Base-by-base conservation (phyloP, 2,329 filamentous ascomycete species). In the Penicillium sp. region DNA sequence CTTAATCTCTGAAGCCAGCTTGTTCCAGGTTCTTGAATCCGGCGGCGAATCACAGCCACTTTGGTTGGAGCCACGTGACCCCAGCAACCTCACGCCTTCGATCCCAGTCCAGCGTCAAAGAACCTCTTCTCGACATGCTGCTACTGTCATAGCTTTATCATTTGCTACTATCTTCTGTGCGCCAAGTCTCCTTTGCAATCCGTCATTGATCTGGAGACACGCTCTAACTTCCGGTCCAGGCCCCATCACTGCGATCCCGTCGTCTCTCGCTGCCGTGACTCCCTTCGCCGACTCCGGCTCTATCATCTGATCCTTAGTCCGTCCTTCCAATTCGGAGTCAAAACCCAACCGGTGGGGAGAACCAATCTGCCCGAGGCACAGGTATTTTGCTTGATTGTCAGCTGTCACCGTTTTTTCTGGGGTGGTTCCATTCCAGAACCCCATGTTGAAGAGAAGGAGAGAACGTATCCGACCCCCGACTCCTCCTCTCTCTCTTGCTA, bases 401-500 rank as follows among this genome's bases (percentile, higher is more conserved):
- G 60, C 55, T 65, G 54, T 46, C 44, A 60, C 60, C 63, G 66
- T 58, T 38, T 11, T 66, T 38, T 57, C 66, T 64, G 66, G 71
- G 71, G 71, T 71, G 71, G 70, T 75, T 75, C 70, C 69, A 70
- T 68, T 67, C 67, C 63, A 75, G 76, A 70, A 68, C 77, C 75
- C 78, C 74, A 82, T 82, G 79, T 81, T 76, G 76, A 81, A 79
- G 77, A 81, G 76, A 80, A 79, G 78, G 74, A 80, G 79, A 80
- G 75, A 78, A 70, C 77, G 75, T 72, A 73, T 73, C 62, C 76
- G 71, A 74, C 72, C 71, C 70, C 71, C 71, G 66, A 75, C 73
- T 73, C 71, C 73, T 73, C 71, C 70, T 66, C 69, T 73, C 67
- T 69, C 70, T 61, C 65, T 66, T 60, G 60, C 66, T 56, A 63